Evolutionary conservation across 1,139 yeast genomes (phyloP), one percentile per base, ranked within the genome.

Genomic region (Magnusiomyces ingens): DNA sequence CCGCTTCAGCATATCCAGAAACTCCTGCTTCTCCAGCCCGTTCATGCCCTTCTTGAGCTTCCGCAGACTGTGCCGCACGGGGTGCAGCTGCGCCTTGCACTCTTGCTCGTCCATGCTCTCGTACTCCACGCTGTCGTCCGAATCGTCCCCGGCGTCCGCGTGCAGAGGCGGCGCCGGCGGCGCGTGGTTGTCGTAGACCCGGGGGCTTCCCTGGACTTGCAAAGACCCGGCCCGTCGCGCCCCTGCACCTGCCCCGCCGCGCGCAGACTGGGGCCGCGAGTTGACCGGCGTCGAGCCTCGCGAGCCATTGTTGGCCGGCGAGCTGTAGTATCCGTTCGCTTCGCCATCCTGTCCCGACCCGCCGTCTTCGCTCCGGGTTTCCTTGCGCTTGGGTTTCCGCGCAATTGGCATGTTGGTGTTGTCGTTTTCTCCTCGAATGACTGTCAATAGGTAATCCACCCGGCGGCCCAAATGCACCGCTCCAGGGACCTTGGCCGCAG

Each of bases 381-480:
- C 12, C 15, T 43, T 43, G 29, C 45, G 26, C 17, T 12, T 19
- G 29, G 29, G 17, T 19, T 21, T 19, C n/a, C 17, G n/a, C 10
- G 17, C 40, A n/a, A n/a, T 12, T 3, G 40, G n/a, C 8, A 36
- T 12, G 40, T n/a, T n/a, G 8, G n/a, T 36, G n/a, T n/a, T 36
- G 8, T n/a, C 40, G 11, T 42, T 22, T 22, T 79, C 89, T 2
- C 62, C 70, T 55, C 78, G 78, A 59, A 93, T 71, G 32, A 88
- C 82, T 1, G 82, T 72, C 45, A 91, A 78, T 62, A 93, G 75
- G 63, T 91, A 93, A 67, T 94, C 99, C 1, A 88, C 85, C 64
- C 99, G 80, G 68, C 99, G 81, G n/a, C 90, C 91, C 51, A 94
- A 74, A 70, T 93, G 99, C 11, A 93, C 94, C 1, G 97, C 80